Evolutionary conservation across 164 flowering plant species (phyloP).

Genomic region (Dillenia suffruticosa): DNA sequence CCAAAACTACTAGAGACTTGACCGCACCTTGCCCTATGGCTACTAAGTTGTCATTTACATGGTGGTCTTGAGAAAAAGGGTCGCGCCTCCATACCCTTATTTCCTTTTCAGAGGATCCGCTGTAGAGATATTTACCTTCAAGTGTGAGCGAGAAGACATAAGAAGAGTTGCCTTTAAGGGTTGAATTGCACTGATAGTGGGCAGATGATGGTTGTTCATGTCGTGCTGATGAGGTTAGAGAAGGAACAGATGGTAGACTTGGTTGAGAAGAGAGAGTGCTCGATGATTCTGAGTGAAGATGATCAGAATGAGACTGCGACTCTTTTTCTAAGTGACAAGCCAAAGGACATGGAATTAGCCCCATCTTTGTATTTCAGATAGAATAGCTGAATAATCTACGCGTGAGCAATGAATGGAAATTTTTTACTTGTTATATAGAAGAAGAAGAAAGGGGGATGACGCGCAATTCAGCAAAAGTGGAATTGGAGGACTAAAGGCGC

Average conservation of each 20-base stretch:
- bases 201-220: constrained; percentile 9
- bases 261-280: constrained; percentile 47
- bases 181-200: constrained; percentile 40
- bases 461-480: constrained; percentile 6
- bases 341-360: constrained; percentile 33
- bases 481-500: too few relatives aligned
- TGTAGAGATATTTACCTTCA: constrained; percentile 49
- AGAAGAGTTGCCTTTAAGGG: constrained; percentile 56
- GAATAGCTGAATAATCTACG: not conserved
- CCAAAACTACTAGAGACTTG: constrained; percentile 48
- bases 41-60: constrained; percentile 19
- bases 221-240: constrained; percentile 30
- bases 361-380: constrained; percentile 21
- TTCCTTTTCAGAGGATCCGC: constrained; percentile 50
- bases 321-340: constrained; percentile 19
- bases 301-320: constrained; percentile 15
- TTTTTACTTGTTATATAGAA: not conserved
- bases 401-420: not conserved
- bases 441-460: not conserved
- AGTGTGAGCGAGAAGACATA: constrained; percentile 51
- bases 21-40: constrained; percentile 59
- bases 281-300: constrained; percentile 21
- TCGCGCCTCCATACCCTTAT: constrained; percentile 35
- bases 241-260: constrained; percentile 64
- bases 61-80: constrained; percentile 1